Evolutionary conservation across 2,329 filamentous ascomycete species (phyloP), one percentile per base, ranked within the genome.

Genomic region (Xylariaceae sp.): DNA sequence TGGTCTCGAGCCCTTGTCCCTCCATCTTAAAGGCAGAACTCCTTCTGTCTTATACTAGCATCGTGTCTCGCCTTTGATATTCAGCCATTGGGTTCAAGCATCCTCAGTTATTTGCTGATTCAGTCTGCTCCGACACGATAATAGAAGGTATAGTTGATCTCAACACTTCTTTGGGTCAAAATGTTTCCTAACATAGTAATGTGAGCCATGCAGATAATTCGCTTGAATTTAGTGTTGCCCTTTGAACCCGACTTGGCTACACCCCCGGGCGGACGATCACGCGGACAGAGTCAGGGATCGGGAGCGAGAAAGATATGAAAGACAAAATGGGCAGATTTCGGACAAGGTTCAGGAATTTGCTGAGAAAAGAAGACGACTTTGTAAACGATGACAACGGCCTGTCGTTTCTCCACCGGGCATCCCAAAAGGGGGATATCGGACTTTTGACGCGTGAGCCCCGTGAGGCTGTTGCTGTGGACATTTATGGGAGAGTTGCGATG

Each of bases 401-500:
- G n/a, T 39, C 52, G 34, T 6, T 47, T 37, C 35, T 55, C 10
- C 57, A 58, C 11, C 52, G 23, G 2, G 57, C 57, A 45, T 51
- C 47, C 3, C 39, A 58, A 50, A 47, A 23, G 23, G 52, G 47
- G 4, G 47, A 55, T 13, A n/a, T 45, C 15, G 17, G 1, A 13
- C 7, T n/a, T 17, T 15, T 48, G 2, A 35, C 18, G 34, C n/a
- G 6, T 10, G n/a, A 41, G 15, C 37, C 13, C 23, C 9, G 18
- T 5, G 23, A 55, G 23, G n/a, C 45, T 39, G n/a, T 51, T n/a
- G 23, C 47, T 11, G 34, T 15, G 11, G 52, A 58, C 57, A 58
- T 47, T 15, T 58, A 55, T 5, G 57, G 57, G 17, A 35, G 57
- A 51, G 23, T 39, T 9, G 45, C 57, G 15, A 39, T 58, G 47